Evolutionary conservation across 805 yeast genomes (phyloP).

Genomic region (Zygotorulaspora sp.): DNA sequence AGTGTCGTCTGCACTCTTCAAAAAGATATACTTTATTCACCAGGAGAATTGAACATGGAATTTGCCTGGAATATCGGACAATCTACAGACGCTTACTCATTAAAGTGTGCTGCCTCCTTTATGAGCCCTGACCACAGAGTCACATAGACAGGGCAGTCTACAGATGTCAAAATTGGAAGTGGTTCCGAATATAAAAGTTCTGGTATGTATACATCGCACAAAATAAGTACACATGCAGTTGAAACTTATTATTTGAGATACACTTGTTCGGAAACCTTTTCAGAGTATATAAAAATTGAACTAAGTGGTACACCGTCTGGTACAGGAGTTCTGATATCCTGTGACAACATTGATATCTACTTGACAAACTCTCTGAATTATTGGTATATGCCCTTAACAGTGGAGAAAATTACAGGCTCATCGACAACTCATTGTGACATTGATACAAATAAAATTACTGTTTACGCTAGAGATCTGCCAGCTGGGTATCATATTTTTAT

Average conservation of each 20-base stretch:
- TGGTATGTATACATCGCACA: background rate
- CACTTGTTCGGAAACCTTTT: background rate
- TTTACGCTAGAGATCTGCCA: background rate
- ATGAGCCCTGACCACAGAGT: background rate
- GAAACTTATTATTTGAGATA: background rate
- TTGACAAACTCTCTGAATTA: background rate
- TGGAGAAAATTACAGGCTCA: background rate
- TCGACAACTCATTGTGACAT: background rate
- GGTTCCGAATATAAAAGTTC: background rate
- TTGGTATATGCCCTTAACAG: background rate
- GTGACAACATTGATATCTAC: background rate
- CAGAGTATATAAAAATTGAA: background rate
- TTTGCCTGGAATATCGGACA: too few relatives aligned
- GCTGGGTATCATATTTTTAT: background rate
- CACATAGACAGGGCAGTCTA: background rate
- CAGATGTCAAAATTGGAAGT: background rate
- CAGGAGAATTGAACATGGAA: too few relatives aligned
- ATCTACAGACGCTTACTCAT: background rate
- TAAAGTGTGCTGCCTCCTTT: background rate
- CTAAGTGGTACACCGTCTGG: background rate
- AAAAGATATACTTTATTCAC: too few relatives aligned
- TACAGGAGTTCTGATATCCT: background rate
- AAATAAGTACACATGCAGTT: background rate
- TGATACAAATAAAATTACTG: background rate
- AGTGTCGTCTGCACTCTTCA: background rate